A percentile compares a stretch with the other conserved stretches of the same genome.
Evolutionary conservation across 257 asterid genomes (phyloP).

Genomic region (Solanum clarkiae): DNA sequence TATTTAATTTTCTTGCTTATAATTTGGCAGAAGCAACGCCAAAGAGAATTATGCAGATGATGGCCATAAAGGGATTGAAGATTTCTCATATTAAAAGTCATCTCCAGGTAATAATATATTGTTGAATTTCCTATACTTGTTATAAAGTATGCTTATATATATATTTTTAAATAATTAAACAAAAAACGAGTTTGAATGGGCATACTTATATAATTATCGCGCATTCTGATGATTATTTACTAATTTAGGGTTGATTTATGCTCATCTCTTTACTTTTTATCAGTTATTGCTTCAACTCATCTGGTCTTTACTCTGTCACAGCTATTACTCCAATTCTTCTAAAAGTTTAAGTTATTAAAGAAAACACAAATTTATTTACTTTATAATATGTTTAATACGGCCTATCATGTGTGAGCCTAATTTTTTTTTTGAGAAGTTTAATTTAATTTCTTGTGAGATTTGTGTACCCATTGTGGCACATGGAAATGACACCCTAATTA

Average conservation of each 20-base stretch:
- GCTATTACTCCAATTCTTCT: not conserved
- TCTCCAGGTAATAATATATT: constrained; percentile 15
- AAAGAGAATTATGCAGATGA: constrained; percentile 17
- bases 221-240: too few species aligned
- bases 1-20: not conserved
- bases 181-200: not conserved
- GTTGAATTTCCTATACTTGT: not conserved
- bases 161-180: too few species aligned
- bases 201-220: too few species aligned
- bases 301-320: too few species aligned
- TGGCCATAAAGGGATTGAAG: constrained; percentile 20
- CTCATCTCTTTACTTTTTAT: not conserved
- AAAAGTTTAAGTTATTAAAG: not conserved
- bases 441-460: not conserved
- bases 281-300: not conserved
- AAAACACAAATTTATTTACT: not conserved
- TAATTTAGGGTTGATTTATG: not conserved
- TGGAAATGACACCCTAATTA: not conserved
- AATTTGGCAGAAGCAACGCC: constrained; percentile 22
- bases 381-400: not conserved
- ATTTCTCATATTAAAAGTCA: constrained; percentile 31
- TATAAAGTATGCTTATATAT: not conserved
- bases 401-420: not conserved
- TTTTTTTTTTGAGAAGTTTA: not conserved
- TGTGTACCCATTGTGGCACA: not conserved